These are phyloP conservation scores for Cordyceps fumosorosea DNA, from an alignment of 2,329 filamentous ascomycete species.

Conservation along the genomic window DNA sequence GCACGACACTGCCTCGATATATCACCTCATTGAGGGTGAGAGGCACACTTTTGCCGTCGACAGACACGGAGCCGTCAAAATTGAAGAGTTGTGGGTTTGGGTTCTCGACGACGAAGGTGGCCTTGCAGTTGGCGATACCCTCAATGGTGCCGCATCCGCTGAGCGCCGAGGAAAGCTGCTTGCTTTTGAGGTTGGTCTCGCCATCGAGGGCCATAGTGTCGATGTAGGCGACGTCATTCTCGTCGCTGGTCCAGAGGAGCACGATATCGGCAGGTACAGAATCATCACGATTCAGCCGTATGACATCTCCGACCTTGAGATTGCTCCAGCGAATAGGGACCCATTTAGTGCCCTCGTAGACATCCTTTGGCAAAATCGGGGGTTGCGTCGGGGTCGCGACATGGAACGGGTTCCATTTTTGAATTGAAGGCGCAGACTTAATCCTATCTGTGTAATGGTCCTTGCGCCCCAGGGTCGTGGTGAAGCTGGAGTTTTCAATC, in stretches of 20 bases:
- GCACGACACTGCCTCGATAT: conserved; percentile 76
- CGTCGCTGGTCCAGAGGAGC: conserved; percentile 68
- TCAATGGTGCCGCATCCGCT: conserved; percentile 50
- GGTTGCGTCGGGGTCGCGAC: conserved; percentile 25
- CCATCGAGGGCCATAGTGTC: conserved; percentile 82
- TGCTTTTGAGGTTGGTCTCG: conserved; percentile 76
- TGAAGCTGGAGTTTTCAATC: conserved; percentile 61
- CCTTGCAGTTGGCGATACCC: conserved; percentile 47
- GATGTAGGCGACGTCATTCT: conserved; percentile 73
- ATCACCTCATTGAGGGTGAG: conserved; percentile 77
- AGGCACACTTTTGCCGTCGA: conserved; percentile 53
- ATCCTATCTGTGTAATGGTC: conserved; percentile 27
- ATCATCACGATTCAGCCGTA: conserved; percentile 59
- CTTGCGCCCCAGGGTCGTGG: conserved; percentile 37
- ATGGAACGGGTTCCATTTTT: conserved; percentile 28
- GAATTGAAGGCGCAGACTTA: conserved; percentile 18
- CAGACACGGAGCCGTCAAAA: conserved; percentile 62
- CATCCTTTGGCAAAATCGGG: conserved; percentile 39
- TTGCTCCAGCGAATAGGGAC: conserved; percentile 36
- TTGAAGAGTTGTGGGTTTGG: conserved; percentile 72
- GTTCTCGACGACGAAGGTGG: conserved; percentile 66
- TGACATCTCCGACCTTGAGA: conserved; percentile 43
- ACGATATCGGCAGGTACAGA: conserved; percentile 77
- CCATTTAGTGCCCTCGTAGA: conserved; percentile 57
- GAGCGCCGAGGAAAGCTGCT: conserved; percentile 57